phyloP scores from a whole-genome alignment of 148 eudicot genomes.

The Nyssa sinensis region DNA sequence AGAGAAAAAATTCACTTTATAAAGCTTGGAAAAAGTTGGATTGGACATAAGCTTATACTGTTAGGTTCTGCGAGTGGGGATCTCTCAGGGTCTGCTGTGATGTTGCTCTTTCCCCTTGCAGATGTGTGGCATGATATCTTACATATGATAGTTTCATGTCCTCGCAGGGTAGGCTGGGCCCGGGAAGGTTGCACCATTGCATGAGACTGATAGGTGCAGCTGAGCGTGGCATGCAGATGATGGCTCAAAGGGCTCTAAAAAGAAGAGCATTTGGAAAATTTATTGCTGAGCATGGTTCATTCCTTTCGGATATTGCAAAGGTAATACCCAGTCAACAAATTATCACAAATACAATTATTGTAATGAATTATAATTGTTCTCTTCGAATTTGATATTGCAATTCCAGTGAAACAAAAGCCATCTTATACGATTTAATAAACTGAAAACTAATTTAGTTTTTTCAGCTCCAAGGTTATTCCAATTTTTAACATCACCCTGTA shows the following conservation, averaged over 20 bases:
- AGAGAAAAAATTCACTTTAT: too few relatives aligned
- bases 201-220: conserved; percentile 94
- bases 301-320: conserved; percentile 86
- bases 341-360: background rate
- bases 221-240: conserved; percentile 96
- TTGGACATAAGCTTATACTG: background rate
- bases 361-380: background rate
- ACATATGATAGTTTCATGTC: background rate
- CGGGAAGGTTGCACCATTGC: conserved; percentile 97
- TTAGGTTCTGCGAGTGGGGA: background rate
- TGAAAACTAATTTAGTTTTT: background rate
- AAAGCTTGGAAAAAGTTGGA: background rate
- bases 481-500: background rate
- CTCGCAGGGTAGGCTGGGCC: conserved; percentile 91
- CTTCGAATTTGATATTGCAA: background rate
- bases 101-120: too few relatives aligned
- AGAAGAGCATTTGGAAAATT: conserved; percentile 87
- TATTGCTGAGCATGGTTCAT: conserved; percentile 93
- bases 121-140: too few relatives aligned
- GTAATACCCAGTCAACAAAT: conserved; percentile 21
- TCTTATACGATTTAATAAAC: background rate
- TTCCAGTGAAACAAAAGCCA: background rate
- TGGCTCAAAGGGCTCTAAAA: conserved; percentile 80
- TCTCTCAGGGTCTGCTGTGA: too few relatives aligned
- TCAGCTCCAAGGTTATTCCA: background rate